Conservation (phyloP, 2,329 filamentous ascomycete genomes). For the Podosphaera fusca region DNA sequence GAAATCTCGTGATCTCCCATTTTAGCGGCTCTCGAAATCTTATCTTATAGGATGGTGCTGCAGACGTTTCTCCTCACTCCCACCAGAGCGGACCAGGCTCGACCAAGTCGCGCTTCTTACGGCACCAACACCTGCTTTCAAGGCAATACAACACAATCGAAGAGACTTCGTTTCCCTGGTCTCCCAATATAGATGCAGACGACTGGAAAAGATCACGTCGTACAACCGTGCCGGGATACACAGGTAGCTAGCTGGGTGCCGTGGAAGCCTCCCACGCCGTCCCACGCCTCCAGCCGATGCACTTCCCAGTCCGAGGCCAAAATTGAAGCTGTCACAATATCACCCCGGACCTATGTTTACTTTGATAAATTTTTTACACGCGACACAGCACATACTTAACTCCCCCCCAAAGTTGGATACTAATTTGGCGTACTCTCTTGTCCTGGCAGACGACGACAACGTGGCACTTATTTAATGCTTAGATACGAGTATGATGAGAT, state of each 20-base stretch:
- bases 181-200: conserved; percentile 1
- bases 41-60: conserved; percentile 11
- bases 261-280: not conserved
- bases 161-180: not conserved
- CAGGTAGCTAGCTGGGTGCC: not conserved
- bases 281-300: not conserved
- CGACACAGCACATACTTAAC: not conserved
- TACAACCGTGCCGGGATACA: conserved; percentile 1
- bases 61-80: not conserved
- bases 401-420: not conserved
- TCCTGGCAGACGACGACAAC: not conserved
- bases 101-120: conserved; percentile 1
- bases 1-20: conserved; percentile 15
- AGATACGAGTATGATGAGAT: not conserved
- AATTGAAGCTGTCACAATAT: not conserved
- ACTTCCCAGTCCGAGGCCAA: not conserved
- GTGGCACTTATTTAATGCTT: not conserved
- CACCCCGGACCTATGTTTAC: not conserved
- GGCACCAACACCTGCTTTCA: conserved; percentile 1
- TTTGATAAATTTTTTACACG: not conserved
- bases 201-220: not conserved
- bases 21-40: conserved; percentile 17
- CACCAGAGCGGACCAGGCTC: not conserved
- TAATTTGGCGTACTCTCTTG: not conserved
- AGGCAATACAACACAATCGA: not conserved